These are phyloP conservation scores for Corymbia citriodora DNA, from an alignment of 441 rosid genomes.

Conservation along the genomic window DNA sequence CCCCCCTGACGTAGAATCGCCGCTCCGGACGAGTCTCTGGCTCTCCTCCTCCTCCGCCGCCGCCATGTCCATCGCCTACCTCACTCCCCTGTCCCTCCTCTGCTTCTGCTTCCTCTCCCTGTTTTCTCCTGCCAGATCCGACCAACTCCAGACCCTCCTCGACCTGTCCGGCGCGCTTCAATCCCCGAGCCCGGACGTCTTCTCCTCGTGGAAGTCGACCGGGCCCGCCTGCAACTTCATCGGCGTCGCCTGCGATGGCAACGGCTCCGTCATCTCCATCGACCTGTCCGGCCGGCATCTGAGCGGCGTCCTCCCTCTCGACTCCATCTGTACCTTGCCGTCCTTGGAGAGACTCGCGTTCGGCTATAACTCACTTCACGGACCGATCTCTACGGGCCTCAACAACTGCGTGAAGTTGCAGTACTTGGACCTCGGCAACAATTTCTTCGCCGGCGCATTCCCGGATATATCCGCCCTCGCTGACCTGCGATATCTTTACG, in stretches of 20 bases:
- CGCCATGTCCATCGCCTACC: not conserved
- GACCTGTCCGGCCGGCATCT: constrained; percentile 53
- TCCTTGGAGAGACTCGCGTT: constrained; percentile 60
- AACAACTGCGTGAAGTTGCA: constrained; percentile 45
- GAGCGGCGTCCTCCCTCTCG: constrained; percentile 45
- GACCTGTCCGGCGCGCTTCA: constrained; percentile 35
- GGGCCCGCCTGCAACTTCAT: constrained; percentile 34
- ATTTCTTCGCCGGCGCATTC: constrained; percentile 48
- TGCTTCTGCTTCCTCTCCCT: constrained; percentile 19
- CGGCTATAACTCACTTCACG: constrained; percentile 53
- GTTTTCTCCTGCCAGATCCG: constrained; percentile 22
- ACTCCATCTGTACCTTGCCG: constrained; percentile 53
- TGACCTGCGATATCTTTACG: constrained; percentile 42
- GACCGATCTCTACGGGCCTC: constrained; percentile 30
- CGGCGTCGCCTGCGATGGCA: constrained; percentile 56
- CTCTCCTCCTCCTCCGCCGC: not conserved
- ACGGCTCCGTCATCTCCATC: constrained; percentile 46
- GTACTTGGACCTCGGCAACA: constrained; percentile 81
- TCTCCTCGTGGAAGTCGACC: constrained; percentile 49
- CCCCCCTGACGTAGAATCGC: not conserved
- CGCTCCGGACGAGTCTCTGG: not conserved
- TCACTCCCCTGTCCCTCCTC: constrained; percentile 20
- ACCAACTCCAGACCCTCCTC: constrained; percentile 51
- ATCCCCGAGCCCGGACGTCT: constrained; percentile 21
- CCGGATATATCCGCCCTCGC: constrained; percentile 53